Percentiles rank a stretch among this genome's conserved stretches.
phyloP scores from a whole-genome alignment of 2,329 filamentous ascomycete species.

The Monilinia laxa region DNA sequence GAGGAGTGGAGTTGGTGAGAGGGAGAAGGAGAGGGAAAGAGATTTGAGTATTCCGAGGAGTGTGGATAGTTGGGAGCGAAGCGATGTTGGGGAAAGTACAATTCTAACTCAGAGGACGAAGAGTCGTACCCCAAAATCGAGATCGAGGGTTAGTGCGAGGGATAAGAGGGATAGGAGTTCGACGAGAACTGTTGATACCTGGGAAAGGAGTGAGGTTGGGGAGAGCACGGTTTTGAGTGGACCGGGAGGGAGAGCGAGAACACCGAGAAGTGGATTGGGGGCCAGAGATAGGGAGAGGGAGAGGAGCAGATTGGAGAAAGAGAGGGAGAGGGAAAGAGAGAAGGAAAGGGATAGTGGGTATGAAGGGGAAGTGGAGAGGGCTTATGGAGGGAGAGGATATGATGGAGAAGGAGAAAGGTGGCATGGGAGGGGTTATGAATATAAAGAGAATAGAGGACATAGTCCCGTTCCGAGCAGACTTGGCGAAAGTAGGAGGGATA shows the following conservation, averaged over 20 bases:
- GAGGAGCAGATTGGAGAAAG: neutral
- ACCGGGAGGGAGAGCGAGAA: neutral
- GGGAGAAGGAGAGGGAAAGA: slow-evolving; percentile 2
- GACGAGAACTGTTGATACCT: slow-evolving; percentile 9
- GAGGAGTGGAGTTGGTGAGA: neutral
- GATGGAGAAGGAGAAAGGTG: neutral
- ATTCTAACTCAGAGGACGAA: slow-evolving; percentile 1
- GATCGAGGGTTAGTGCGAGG: neutral
- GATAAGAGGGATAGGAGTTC: slow-evolving; percentile 4
- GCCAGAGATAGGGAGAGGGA: slow-evolving; percentile 7
- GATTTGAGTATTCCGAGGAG: slow-evolving; percentile 8
- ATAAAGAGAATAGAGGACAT: slow-evolving; percentile 15
- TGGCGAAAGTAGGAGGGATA: slow-evolving; percentile 22
- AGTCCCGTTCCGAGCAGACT: slow-evolving; percentile 16
- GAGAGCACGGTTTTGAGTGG: slow-evolving; percentile 13
- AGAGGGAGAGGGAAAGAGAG: slow-evolving; percentile 8
- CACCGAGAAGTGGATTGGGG: slow-evolving; percentile 3
- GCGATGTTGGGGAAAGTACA: slow-evolving; percentile 6
- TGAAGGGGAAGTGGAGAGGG: slow-evolving; percentile 5
- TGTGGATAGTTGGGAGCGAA: slow-evolving; percentile 15
- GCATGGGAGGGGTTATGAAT: slow-evolving; percentile 21
- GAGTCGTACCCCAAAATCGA: neutral
- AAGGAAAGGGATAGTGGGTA: slow-evolving; percentile 14
- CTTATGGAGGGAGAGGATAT: slow-evolving; percentile 1
- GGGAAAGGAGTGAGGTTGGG: slow-evolving; percentile 16